These are phyloP conservation scores for Kazachstania viticola DNA, from an alignment of 805 yeast species.

Conservation along the genomic window DNA sequence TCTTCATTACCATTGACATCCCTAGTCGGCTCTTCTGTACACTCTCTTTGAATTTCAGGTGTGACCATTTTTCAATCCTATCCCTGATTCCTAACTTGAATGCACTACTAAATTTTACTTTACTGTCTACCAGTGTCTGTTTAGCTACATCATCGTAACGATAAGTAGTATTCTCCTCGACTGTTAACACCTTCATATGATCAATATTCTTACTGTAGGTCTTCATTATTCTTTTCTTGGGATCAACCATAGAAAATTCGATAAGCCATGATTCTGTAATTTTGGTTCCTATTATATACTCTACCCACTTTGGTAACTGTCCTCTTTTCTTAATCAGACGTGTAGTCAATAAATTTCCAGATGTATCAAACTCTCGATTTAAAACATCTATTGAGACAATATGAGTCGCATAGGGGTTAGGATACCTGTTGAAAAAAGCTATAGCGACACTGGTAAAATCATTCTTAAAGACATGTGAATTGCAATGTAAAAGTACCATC, in stretches of 20 bases:
- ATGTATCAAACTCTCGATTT: slow-evolving; percentile 43
- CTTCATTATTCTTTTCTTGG: slow-evolving; percentile 38
- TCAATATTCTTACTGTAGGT: slow-evolving; percentile 78
- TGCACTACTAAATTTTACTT: slow-evolving; percentile 65
- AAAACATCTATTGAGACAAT: slow-evolving; percentile 77
- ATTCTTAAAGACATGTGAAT: slow-evolving; percentile 44
- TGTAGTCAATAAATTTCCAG: slow-evolving; percentile 61
- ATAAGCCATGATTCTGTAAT: slow-evolving; percentile 70
- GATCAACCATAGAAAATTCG: slow-evolving; percentile 68
- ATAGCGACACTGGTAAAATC: slow-evolving; percentile 63
- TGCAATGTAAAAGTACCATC: slow-evolving; percentile 60
- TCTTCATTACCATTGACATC: slow-evolving; percentile 66
- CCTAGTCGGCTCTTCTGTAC: slow-evolving; percentile 58
- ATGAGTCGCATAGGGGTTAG: slow-evolving; percentile 73
- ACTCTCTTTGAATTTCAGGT: slow-evolving; percentile 55
- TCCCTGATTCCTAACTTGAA: slow-evolving; percentile 46
- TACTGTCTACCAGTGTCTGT: slow-evolving; percentile 39
- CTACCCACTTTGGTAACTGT: slow-evolving; percentile 66
- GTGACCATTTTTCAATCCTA: slow-evolving; percentile 76
- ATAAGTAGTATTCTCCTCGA: slow-evolving; percentile 67
- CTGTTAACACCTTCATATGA: slow-evolving; percentile 63
- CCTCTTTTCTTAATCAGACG: slow-evolving; percentile 71
- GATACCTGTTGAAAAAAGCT: slow-evolving; percentile 65
- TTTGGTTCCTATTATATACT: slow-evolving; percentile 32
- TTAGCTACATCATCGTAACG: slow-evolving; percentile 23